Evolutionary conservation across 225 moss, liverwort and hornwort species (phyloP).

Genomic region (Takakia lepidozioides): DNA sequence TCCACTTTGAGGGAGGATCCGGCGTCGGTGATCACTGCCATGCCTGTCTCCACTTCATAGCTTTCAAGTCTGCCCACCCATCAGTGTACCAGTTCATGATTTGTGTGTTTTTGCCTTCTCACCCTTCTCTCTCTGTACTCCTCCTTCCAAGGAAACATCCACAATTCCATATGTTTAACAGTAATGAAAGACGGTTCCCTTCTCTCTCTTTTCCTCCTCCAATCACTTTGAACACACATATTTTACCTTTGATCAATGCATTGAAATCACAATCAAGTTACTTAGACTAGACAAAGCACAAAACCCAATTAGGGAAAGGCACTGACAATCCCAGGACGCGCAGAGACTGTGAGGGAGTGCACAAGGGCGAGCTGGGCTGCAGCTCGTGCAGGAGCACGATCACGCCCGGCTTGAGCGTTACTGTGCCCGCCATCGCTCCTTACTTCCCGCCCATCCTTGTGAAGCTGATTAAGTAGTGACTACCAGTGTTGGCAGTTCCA

Average conservation of each 20-base stretch:
- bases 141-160: not conserved
- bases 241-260: not conserved
- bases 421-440: not conserved
- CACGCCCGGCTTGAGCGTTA: constrained; percentile 31
- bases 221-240: not conserved
- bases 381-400: constrained; percentile 62
- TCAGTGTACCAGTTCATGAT: no score
- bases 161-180: not conserved
- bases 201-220: no score
- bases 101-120: no score
- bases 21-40: constrained; percentile 40
- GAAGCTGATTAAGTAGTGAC: no score
- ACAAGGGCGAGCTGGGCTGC: constrained; percentile 26
- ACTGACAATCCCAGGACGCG: constrained; percentile 55
- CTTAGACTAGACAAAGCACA: no score
- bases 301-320: no score
- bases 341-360: constrained; percentile 42
- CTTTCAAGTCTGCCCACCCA: constrained; percentile 32
- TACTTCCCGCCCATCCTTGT: no score
- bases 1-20: constrained; percentile 44
- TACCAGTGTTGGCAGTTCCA: no score
- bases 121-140: no score
- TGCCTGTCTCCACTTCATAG: constrained; percentile 43
- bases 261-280: no score
- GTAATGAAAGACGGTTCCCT: no score